Evolutionary conservation across 176 grass and related monocot species (phyloP).

Genomic region (Zea luxurians): DNA sequence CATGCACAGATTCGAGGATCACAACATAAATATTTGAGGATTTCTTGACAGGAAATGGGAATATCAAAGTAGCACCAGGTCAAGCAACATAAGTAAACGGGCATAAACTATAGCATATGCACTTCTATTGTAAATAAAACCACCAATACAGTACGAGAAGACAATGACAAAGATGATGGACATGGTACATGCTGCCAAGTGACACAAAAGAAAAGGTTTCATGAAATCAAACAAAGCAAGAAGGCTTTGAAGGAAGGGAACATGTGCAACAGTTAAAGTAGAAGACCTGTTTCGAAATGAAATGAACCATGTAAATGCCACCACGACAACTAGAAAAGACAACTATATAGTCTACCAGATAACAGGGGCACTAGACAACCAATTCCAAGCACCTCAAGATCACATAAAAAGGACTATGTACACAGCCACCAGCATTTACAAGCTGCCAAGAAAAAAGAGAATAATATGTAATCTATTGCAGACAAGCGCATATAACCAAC

Average conservation of each 20-base stretch:
- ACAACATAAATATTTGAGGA: not conserved
- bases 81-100: not conserved
- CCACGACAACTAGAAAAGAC: not conserved
- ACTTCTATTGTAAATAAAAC: not conserved
- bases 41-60: not conserved
- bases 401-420: not conserved
- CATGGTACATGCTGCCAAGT: not conserved
- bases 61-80: not conserved
- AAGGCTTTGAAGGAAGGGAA: not conserved
- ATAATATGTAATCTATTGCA: not conserved
- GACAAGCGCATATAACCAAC: not conserved
- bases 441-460: not conserved
- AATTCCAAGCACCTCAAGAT: not conserved
- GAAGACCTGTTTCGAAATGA: too few species aligned
- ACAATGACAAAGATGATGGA: not conserved
- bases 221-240: not conserved
- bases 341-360: not conserved
- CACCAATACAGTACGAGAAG: not conserved
- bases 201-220: not conserved
- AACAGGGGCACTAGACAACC: not conserved
- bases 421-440: not conserved
- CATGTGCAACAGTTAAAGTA: not conserved
- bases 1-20: not conserved
- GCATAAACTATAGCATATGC: not conserved
- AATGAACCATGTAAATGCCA: not conserved